Evolutionary conservation across 2,329 filamentous ascomycete genomes (phyloP).

Genomic region (Cercospora zeina): DNA sequence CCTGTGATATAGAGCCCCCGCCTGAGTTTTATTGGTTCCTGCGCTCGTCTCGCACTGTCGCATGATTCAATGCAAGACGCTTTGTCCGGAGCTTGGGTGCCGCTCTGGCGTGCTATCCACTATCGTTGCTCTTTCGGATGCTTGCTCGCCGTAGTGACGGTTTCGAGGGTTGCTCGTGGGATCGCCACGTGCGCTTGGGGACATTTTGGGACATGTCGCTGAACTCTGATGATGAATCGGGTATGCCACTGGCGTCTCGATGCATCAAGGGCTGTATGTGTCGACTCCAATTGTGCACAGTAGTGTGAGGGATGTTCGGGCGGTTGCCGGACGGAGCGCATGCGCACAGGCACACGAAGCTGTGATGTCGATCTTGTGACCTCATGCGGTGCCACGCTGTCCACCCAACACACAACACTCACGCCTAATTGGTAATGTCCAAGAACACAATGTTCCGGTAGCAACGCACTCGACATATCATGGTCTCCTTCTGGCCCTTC

Average conservation of each 20-base stretch:
- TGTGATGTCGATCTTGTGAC: constrained; percentile 7
- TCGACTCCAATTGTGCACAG: background rate
- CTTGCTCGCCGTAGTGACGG: constrained; percentile 6
- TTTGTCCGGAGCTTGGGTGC: constrained; percentile 7
- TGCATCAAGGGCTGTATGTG: background rate
- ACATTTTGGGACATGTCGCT: background rate
- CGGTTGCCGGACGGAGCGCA: background rate
- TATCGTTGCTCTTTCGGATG: constrained; percentile 3
- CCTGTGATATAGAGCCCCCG: constrained; percentile 12
- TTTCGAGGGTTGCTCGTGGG: constrained; percentile 1
- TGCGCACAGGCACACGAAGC: background rate
- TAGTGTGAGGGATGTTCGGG: background rate
- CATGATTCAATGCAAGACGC: constrained; percentile 18
- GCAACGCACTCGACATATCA: constrained; percentile 42
- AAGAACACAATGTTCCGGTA: constrained; percentile 2
- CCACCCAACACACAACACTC: background rate
- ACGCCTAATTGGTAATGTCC: background rate
- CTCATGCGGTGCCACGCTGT: constrained; percentile 4
- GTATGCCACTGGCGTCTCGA: background rate
- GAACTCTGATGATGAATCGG: background rate
- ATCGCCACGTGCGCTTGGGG: constrained; percentile 17
- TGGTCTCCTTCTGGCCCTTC: constrained; percentile 88
- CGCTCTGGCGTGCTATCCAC: constrained; percentile 10
- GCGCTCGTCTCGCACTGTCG: background rate
- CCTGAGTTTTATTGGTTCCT: constrained; percentile 12